These are phyloP conservation scores for Arctium lappa DNA, from an alignment of 129 eudicot genomes.

Conservation along the genomic window DNA sequence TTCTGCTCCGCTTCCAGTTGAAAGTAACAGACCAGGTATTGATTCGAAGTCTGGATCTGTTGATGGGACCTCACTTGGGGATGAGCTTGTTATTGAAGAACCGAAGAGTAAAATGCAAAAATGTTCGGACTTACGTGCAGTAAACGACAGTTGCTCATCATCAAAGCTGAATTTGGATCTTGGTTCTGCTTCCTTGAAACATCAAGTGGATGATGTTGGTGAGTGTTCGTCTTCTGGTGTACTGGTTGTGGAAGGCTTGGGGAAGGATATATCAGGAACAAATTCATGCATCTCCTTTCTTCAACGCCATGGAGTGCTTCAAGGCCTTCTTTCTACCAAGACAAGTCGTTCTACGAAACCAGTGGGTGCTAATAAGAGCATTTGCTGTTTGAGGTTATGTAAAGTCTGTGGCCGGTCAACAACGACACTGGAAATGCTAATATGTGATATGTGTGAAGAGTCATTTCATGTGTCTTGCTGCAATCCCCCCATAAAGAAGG, in stretches of 20 bases:
- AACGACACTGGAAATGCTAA: conserved; percentile 49
- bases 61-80: conserved; percentile 26
- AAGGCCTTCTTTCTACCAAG: conserved; percentile 19
- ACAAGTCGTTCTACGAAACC: conserved; percentile 9
- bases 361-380: neutral
- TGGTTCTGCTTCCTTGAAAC: conserved; percentile 48
- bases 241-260: conserved; percentile 24
- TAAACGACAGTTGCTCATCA: conserved; percentile 66
- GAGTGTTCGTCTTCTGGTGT: conserved; percentile 83
- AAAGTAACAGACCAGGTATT: conserved; percentile 5
- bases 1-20: conserved; percentile 7
- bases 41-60: conserved; percentile 31
- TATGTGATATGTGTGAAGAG: conserved; percentile 83
- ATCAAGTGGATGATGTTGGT: conserved; percentile 47
- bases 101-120: conserved; percentile 21
- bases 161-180: conserved; percentile 54
- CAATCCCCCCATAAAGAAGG: conserved; percentile 38
- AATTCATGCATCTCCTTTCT: conserved; percentile 49
- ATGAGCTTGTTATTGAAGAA: conserved; percentile 29
- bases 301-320: conserved; percentile 45
- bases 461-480: conserved; percentile 72
- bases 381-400: conserved; percentile 46
- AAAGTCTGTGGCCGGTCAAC: conserved; percentile 48
- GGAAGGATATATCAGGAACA: conserved; percentile 37
- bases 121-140: conserved; percentile 21